phyloP scores from a whole-genome alignment of 2,329 filamentous ascomycete genomes.

The Monilinia fructicola region DNA sequence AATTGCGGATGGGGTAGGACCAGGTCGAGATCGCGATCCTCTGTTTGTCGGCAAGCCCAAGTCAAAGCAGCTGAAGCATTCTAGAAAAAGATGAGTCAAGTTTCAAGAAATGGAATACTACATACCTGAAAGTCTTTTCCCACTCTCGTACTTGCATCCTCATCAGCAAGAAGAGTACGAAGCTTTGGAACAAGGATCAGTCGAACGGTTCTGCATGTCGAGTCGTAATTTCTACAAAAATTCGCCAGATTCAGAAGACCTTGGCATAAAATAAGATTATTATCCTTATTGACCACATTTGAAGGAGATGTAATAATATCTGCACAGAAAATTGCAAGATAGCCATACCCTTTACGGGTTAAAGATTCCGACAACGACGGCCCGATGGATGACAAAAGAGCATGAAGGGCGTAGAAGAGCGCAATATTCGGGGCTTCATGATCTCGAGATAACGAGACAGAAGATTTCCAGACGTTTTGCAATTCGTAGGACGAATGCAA shows the following conservation, averaged over 20 bases:
- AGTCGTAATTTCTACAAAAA: conserved; percentile 32
- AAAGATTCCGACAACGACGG: conserved; percentile 29
- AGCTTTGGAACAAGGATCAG: conserved; percentile 35
- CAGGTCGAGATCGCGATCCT: conserved; percentile 11
- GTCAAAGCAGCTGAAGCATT: conserved; percentile 29
- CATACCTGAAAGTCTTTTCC: conserved; percentile 37
- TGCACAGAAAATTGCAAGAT: conserved; percentile 35
- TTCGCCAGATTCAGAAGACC: conserved; percentile 34
- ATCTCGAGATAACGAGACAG: conserved; percentile 15
- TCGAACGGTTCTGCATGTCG: conserved; percentile 29
- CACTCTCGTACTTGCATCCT: conserved; percentile 18
- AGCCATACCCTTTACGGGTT: conserved; percentile 38
- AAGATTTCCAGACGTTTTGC: conserved; percentile 28
- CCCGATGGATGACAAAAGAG: conserved; percentile 32
- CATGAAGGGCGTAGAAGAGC: conserved; percentile 31
- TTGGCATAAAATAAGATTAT: conserved; percentile 29
- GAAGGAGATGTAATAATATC: conserved; percentile 31
- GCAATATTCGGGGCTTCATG: conserved; percentile 26
- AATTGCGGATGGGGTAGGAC: conserved; percentile 25
- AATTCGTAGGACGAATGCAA: conserved; percentile 33
- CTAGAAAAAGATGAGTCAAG: conserved; percentile 29
- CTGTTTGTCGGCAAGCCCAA: conserved; percentile 27
- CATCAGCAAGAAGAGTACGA: conserved; percentile 23
- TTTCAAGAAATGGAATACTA: background rate
- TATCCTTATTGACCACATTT: conserved; percentile 27